A percentile compares a stretch with the other conserved stretches of the same genome.
Conservation (phyloP, 352 stramenopile species). For the Globisporangium heterothallicum region DNA sequence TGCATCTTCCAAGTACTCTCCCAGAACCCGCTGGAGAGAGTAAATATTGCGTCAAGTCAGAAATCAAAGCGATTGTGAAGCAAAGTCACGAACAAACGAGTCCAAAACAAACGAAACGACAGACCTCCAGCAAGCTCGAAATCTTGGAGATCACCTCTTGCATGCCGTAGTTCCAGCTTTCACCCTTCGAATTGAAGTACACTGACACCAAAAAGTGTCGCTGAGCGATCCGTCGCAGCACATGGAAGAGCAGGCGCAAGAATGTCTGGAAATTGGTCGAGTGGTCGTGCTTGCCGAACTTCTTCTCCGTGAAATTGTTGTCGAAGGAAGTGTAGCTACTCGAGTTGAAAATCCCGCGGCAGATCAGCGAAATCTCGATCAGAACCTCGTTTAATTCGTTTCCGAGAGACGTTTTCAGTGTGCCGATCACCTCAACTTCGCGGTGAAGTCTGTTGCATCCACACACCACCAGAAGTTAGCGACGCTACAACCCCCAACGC, state of each 20-base stretch:
- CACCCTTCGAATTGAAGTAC: slow-evolving; percentile 58
- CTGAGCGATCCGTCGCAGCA: slow-evolving; percentile 55
- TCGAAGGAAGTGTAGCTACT: slow-evolving; percentile 74
- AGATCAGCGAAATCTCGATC: slow-evolving; percentile 61
- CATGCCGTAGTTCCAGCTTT: slow-evolving; percentile 67
- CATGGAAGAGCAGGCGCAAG: slow-evolving; percentile 56
- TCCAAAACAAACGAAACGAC: slow-evolving; percentile 5
- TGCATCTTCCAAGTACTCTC: slow-evolving; percentile 58
- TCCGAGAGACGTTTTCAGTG: slow-evolving; percentile 65
- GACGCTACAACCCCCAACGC: not conserved
- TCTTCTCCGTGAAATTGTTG: slow-evolving; percentile 67
- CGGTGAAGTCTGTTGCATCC: slow-evolving; percentile 42
- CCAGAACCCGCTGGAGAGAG: slow-evolving; percentile 41
- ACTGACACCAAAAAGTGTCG: slow-evolving; percentile 58
- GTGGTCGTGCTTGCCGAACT: slow-evolving; percentile 61
- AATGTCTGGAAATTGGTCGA: slow-evolving; percentile 69
- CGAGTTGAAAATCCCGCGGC: slow-evolving; percentile 63
- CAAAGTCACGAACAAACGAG: not conserved
- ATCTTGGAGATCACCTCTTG: slow-evolving; percentile 61
- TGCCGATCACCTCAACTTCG: slow-evolving; percentile 71
- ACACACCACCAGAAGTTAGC: not conserved
- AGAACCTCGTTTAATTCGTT: slow-evolving; percentile 60
- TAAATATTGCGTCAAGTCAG: too few species aligned
- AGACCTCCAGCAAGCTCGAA: slow-evolving; percentile 57
- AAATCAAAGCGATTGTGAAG: not conserved